Conservation (phyloP, 768 basidiomycete genomes). For the Hericium coralloides region DNA sequence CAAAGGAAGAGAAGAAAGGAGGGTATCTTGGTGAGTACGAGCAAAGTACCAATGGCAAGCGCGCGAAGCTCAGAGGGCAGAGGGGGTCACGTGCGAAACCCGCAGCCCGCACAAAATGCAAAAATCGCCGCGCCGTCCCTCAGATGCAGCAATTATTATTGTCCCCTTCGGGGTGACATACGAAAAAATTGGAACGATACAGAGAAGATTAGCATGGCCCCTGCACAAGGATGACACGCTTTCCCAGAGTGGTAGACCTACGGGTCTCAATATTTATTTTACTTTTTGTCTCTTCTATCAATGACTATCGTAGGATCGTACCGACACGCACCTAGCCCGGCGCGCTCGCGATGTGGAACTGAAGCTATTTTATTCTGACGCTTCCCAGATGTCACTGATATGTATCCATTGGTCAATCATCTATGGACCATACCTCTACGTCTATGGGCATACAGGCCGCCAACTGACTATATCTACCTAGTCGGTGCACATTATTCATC, state of each 20-base stretch:
- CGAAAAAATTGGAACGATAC: conserved; percentile 99
- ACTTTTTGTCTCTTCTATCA: background rate
- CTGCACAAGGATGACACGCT: conserved; percentile 99
- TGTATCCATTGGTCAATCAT: too few relatives aligned
- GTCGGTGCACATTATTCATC: too few relatives aligned
- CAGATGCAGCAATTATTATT: conserved; percentile 10
- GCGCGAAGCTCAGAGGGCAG: background rate
- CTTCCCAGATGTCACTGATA: too few relatives aligned
- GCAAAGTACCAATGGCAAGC: background rate
- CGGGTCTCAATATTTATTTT: conserved; percentile 31
- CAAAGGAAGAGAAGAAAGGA: background rate
- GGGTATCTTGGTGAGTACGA: background rate
- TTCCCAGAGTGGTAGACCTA: conserved; percentile 75
- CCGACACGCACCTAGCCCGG: too few relatives aligned
- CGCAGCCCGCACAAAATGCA: background rate
- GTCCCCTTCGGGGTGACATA: conserved; percentile 91
- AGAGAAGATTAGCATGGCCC: conserved; percentile 99
- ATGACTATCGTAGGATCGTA: too few relatives aligned
- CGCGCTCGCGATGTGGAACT: too few relatives aligned
- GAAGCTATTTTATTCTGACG: too few relatives aligned
- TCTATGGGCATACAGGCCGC: too few relatives aligned
- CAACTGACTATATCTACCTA: too few relatives aligned
- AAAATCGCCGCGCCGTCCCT: background rate
- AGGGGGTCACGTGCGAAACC: background rate
- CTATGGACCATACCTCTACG: too few relatives aligned